Conservation (phyloP, 139 green algal species). For the Auxenochlorella pyrenoidosa region DNA sequence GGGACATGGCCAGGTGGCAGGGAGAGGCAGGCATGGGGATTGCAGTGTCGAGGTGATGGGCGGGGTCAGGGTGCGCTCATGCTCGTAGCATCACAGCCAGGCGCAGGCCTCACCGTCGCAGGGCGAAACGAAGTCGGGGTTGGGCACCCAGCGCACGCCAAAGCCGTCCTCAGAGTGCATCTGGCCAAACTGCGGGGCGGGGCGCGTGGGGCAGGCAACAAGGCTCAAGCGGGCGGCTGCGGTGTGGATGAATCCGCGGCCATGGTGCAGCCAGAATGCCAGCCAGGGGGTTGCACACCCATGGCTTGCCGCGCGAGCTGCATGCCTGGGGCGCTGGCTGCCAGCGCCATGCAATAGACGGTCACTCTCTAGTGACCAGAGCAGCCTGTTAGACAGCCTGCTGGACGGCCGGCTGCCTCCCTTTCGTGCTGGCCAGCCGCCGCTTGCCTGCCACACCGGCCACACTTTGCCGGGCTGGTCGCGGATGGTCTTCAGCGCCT, state of each 20-base stretch:
- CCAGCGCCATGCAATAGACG: no score
- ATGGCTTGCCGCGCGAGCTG: no score
- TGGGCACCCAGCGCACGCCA: constrained; percentile 6
- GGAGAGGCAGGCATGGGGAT: not conserved
- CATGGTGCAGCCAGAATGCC: not conserved
- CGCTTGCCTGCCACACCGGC: not conserved
- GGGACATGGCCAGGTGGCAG: no score
- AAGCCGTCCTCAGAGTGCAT: constrained; percentile 8
- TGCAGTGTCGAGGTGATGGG: not conserved
- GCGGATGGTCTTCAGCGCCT: not conserved
- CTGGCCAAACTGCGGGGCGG: constrained; percentile 34
- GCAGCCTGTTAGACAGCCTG: not conserved
- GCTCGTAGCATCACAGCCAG: not conserved
- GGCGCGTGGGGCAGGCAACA: no score
- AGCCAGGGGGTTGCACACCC: no score
- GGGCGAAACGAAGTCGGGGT: not conserved
- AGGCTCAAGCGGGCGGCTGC: no score
- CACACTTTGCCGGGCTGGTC: constrained; percentile 1
- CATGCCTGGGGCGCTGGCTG: not conserved
- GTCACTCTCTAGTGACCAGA: not conserved
- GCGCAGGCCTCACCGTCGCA: not conserved
- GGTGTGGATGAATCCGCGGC: not conserved
- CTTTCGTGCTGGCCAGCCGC: not conserved
- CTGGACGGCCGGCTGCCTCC: not conserved
- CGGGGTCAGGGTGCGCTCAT: no score